Base-by-base conservation (phyloP, 2,329 filamentous ascomycete genomes). In the Venturia carpophila region DNA sequence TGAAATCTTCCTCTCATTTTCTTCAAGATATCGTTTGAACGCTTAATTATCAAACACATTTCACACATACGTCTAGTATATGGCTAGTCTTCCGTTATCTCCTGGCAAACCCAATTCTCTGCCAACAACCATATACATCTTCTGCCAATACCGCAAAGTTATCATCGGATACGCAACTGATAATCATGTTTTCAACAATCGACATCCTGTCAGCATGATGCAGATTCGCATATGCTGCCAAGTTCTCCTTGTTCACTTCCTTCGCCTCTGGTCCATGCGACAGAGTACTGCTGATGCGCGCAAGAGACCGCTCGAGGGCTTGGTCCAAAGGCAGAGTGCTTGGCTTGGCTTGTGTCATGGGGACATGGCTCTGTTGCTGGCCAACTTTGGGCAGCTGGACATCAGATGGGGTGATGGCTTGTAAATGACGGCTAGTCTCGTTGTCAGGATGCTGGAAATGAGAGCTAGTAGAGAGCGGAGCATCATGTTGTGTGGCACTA, bases 61-160 rank as follows among this genome's bases (percentile, higher is more conserved):
- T 55, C 49, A 15, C n/a, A 55, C 1, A 34, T 34, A 55, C 27
- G 24, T 10, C 27, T 34, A 34, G 6, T 34, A 34, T 34, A 58
- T 58, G 30, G 27, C 27, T 11, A 6, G n/a, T 55, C 15, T 55
- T 27, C 52, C 21, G 19, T 58, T 13, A 58, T 37, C 30, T 19
- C 52, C 19, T 61, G 6, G 30, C 78, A n/a, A 82, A 70, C n/a
- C 75, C 77, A 63, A 80, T 74, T 45, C 77, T 75, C 66, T 75
- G 74, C 82, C 82, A 84, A 67, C 79, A 77, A 15, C 73, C 73
- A 62, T 79, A 78, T 58, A 81, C 75, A 70, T 84, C 81, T 66
- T 80, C 74, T 62, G 80, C 79, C n/a, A 84, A 71, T 21, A 75
- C 77, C 6, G 80, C 65, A 66, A 85, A 84, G 24, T 78, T 74